A percentile compares a stretch with the other conserved stretches of the same genome.
Conservation (phyloP, 129 eudicot species). For the Tagetes patula region DNA sequence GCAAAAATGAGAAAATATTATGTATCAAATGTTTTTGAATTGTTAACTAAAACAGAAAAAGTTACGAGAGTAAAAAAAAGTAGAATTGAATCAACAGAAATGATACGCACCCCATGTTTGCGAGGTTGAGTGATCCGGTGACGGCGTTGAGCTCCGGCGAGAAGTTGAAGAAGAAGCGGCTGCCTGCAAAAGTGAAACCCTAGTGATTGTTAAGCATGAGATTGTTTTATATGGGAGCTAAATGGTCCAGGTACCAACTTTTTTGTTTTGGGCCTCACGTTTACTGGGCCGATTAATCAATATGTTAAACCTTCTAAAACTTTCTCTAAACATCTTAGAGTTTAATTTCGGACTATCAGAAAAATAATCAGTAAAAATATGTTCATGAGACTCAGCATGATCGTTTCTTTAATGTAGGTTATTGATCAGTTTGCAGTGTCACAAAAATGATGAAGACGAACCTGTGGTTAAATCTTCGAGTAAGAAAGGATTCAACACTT, state of each 20-base stretch:
- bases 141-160: conserved; percentile 24
- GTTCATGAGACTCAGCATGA: too few relatives aligned
- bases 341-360: too few relatives aligned
- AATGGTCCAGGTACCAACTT: conserved; percentile 18
- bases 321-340: too few relatives aligned
- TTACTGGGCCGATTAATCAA: background rate
- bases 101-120: conserved; percentile 35
- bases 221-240: conserved; percentile 16
- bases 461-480: too few relatives aligned
- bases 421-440: too few relatives aligned
- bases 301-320: too few relatives aligned
- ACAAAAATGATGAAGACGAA: too few relatives aligned
- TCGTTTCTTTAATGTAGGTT: too few relatives aligned
- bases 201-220: too few relatives aligned
- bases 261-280: background rate
- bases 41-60: background rate
- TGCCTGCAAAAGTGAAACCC: conserved; percentile 21
- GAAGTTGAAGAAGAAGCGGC: conserved; percentile 32
- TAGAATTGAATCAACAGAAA: background rate
- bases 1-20: background rate
- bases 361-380: too few relatives aligned
- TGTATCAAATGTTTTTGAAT: background rate
- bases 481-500: too few relatives aligned
- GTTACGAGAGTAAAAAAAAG: background rate
- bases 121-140: conserved; percentile 24